Conservation (phyloP, 257 asterid genomes). For the Oldenlandia corymbosa region DNA sequence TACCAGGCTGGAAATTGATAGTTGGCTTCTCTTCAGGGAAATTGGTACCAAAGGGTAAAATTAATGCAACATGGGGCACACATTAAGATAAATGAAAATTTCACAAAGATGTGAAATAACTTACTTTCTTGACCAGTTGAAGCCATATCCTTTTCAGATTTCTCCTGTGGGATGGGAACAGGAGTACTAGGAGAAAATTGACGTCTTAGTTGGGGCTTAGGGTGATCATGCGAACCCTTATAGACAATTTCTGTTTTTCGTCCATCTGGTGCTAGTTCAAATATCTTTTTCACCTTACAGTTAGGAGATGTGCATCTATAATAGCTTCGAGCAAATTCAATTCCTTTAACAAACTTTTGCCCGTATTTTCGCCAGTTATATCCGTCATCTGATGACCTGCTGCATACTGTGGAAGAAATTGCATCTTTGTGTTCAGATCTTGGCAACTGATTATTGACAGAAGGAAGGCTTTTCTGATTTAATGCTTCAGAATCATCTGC, state of each 20-base stretch:
- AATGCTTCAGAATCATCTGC: constrained; percentile 30
- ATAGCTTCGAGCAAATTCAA: constrained; percentile 94
- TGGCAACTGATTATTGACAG: constrained; percentile 36
- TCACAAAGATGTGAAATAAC: no score
- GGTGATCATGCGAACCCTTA: constrained; percentile 97
- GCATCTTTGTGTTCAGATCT: constrained; percentile 52
- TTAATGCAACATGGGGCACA: not conserved
- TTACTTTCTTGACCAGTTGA: constrained; percentile 66
- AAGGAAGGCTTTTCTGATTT: constrained; percentile 39
- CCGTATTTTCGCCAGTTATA: constrained; percentile 99
- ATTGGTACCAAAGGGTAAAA: constrained; percentile 5
- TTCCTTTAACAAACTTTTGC: constrained; percentile 95
- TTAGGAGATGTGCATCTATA: constrained; percentile 92
- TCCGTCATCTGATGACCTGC: constrained; percentile 85
- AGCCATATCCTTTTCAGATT: constrained; percentile 42
- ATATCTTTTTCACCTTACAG: constrained; percentile 92
- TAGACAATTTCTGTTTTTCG: constrained; percentile 83
- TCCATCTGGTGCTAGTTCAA: constrained; percentile 92
- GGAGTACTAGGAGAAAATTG: constrained; percentile 71
- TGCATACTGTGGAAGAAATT: constrained; percentile 42
- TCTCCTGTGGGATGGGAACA: constrained; percentile 68
- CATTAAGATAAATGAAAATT: not conserved
- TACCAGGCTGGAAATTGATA: no score
- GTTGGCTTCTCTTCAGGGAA: no score
- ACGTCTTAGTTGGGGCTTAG: constrained; percentile 84